A percentile compares a stretch with the other conserved stretches of the same genome.
Conservation (phyloP, 2,329 filamentous ascomycete genomes). For the Monilinia vaccinii-corymbosi region DNA sequence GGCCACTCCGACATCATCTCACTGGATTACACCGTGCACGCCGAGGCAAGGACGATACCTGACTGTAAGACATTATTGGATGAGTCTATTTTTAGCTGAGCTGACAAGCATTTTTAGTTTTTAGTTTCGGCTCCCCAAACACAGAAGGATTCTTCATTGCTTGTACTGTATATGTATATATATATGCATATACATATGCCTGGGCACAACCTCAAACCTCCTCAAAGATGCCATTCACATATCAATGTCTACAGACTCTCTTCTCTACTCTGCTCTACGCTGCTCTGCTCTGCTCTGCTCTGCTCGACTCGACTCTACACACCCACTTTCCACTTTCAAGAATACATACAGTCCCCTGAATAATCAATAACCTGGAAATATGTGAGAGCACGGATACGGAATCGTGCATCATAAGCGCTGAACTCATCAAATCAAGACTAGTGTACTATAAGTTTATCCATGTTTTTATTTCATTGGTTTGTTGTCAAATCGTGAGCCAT, state of each 20-base stretch:
- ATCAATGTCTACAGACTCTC: too few species aligned
- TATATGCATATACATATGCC: too few species aligned
- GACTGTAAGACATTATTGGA: neutral
- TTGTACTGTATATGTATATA: too few species aligned
- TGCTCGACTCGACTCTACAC: too few species aligned
- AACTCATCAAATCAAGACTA: slow-evolving; percentile 2
- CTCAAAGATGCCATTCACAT: too few species aligned
- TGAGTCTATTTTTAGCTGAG: slow-evolving; percentile 3
- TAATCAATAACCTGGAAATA: neutral
- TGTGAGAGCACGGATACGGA: neutral
- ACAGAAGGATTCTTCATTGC: too few species aligned
- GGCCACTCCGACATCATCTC: neutral
- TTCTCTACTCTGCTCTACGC: too few species aligned
- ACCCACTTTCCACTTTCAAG: neutral
- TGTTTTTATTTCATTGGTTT: slow-evolving; percentile 2
- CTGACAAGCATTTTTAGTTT: neutral
- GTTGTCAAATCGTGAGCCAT: slow-evolving; percentile 12
- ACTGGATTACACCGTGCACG: neutral
- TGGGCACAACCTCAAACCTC: too few species aligned
- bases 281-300: too few species aligned
- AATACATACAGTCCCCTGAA: neutral
- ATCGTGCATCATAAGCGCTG: slow-evolving; percentile 2
- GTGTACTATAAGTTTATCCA: slow-evolving; percentile 1
- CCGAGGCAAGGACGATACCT: neutral
- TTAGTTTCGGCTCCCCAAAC: neutral